Conservation (phyloP, 2,329 filamentous ascomycete genomes). For the Grosmannia penicillata region DNA sequence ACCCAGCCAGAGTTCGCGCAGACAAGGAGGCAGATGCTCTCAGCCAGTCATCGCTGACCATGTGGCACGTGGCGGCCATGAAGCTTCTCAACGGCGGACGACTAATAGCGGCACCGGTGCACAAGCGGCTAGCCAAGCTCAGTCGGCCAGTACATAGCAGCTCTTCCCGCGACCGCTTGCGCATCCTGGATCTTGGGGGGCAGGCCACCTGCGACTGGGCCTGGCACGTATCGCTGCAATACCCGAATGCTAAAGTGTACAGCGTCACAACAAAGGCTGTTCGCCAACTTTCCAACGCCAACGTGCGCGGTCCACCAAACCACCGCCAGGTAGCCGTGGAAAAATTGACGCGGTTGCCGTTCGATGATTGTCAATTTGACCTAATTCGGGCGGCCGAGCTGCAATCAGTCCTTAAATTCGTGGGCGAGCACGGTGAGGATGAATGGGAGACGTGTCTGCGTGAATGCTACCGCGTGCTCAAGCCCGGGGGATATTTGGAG, state of each 20-base stretch:
- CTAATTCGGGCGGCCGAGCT: constrained; percentile 81
- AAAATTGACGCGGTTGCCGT: constrained; percentile 67
- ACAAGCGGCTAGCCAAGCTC: constrained; percentile 43
- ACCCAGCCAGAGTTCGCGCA: constrained; percentile 45
- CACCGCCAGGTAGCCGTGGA: constrained; percentile 72
- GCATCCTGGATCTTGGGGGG: constrained; percentile 77
- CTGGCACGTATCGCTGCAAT: constrained; percentile 81
- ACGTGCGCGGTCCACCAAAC: constrained; percentile 72
- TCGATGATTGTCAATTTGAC: constrained; percentile 75
- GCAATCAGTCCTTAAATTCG: constrained; percentile 67
- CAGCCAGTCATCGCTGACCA: constrained; percentile 48
- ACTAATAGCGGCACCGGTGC: constrained; percentile 48
- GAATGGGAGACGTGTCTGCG: constrained; percentile 77
- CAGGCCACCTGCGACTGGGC: constrained; percentile 84
- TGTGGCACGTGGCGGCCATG: constrained; percentile 46
- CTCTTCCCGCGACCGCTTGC: constrained; percentile 34
- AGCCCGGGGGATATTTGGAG: constrained; percentile 85
- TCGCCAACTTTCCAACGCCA: constrained; percentile 55
- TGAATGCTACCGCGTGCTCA: constrained; percentile 83
- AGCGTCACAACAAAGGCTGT: constrained; percentile 64
- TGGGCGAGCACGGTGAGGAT: constrained; percentile 52
- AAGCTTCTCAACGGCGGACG: constrained; percentile 50
- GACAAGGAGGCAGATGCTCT: constrained; percentile 75
- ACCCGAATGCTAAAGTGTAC: constrained; percentile 73
- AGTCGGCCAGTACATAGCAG: constrained; percentile 40